Evolutionary conservation across 2,329 filamentous ascomycete species (phyloP).

Genomic region (Exophiala bonariae): DNA sequence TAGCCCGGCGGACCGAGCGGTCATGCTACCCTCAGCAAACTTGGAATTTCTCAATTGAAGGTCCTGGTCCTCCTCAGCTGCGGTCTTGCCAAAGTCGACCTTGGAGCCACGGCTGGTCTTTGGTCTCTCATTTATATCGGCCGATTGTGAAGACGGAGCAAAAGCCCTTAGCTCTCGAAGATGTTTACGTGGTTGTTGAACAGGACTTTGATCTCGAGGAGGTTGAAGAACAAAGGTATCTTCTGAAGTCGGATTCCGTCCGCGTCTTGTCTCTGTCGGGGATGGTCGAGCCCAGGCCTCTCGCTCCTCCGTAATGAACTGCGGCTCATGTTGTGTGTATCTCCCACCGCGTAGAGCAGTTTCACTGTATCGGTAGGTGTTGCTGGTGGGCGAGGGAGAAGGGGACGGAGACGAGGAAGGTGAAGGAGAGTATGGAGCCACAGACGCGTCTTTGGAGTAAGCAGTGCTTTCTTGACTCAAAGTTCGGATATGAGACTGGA

Average conservation of each 20-base stretch:
- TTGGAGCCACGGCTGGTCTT: constrained; percentile 18
- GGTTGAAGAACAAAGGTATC: constrained; percentile 10
- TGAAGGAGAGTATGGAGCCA: no score
- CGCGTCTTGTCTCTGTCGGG: constrained; percentile 3
- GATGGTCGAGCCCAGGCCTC: constrained; percentile 21
- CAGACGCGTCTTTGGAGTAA: constrained; percentile 2
- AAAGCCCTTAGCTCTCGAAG: constrained; percentile 9
- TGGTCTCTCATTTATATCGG: constrained; percentile 15
- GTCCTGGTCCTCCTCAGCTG: not conserved
- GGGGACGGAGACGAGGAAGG: constrained; percentile 9
- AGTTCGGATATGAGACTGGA: constrained; percentile 23
- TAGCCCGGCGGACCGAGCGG: constrained; percentile 56
- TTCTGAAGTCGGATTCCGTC: not conserved
- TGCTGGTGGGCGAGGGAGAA: not conserved
- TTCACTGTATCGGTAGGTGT: constrained; percentile 7
- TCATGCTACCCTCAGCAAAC: constrained; percentile 81
- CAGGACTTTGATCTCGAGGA: constrained; percentile 5
- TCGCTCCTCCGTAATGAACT: constrained; percentile 23
- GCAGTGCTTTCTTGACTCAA: constrained; percentile 12
- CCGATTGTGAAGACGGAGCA: constrained; percentile 3
- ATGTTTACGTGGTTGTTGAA: constrained; percentile 15
- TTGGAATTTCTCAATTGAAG: constrained; percentile 46
- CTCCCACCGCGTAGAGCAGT: not conserved
- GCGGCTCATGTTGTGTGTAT: constrained; percentile 8
- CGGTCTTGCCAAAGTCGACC: not conserved